Evolutionary conservation across 2,329 filamentous ascomycete genomes (phyloP).

Genomic region (Botrytis medusae): DNA sequence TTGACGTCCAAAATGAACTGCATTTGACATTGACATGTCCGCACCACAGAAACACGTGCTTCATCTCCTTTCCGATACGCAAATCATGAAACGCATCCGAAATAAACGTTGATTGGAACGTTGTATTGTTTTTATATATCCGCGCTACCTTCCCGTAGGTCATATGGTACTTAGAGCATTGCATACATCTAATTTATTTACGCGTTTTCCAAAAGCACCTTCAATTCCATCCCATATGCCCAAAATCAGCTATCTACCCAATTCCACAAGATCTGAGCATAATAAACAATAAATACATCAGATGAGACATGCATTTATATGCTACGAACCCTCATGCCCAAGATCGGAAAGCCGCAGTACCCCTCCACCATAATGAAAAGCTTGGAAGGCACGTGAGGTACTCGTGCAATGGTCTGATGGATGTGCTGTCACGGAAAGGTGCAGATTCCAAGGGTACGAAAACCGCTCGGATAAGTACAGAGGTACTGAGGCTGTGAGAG

Average conservation of each 20-base stretch:
- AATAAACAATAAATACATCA: not conserved
- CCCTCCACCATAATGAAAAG: slow-evolving; percentile 10
- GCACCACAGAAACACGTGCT: slow-evolving; percentile 13
- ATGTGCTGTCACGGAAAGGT: slow-evolving; percentile 20
- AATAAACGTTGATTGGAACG: slow-evolving; percentile 12
- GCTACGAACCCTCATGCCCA: not conserved
- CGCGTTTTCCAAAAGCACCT: not conserved
- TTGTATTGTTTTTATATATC: slow-evolving; percentile 5
- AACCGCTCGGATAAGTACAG: slow-evolving; percentile 13
- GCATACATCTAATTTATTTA: not conserved
- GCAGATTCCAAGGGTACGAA: slow-evolving; percentile 21
- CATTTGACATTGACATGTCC: slow-evolving; percentile 17
- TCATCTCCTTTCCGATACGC: not conserved
- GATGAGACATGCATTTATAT: slow-evolving; percentile 16
- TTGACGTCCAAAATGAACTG: not conserved
- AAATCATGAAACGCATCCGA: slow-evolving; percentile 12
- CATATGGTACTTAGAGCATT: not conserved
- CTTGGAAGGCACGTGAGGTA: slow-evolving; percentile 16
- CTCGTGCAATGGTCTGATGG: slow-evolving; percentile 13
- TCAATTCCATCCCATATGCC: not conserved
- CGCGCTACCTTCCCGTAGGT: not conserved
- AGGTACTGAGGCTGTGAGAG: slow-evolving; percentile 3
- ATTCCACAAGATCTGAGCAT: not conserved
- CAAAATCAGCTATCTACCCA: not conserved
- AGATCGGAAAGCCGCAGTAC: slow-evolving; percentile 13